Percentiles rank a stretch among this genome's conserved stretches.
These are phyloP conservation scores for Dendryphion nanum DNA, from an alignment of 2,329 filamentous ascomycete genomes.

Conservation along the genomic window DNA sequence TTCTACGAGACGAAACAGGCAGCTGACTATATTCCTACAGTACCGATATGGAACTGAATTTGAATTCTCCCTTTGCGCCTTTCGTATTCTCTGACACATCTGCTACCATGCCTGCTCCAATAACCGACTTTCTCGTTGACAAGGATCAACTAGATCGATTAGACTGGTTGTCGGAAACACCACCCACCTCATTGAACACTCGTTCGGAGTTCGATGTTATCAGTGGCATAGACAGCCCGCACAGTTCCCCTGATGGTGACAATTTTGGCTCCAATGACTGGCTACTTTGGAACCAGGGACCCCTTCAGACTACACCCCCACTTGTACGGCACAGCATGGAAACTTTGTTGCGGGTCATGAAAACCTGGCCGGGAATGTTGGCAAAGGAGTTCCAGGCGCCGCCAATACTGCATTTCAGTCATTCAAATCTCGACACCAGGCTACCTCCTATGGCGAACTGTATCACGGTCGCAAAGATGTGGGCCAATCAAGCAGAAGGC, in stretches of 20 bases:
- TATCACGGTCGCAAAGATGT: constrained; percentile 39
- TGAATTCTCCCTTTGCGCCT: too few species aligned
- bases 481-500: constrained; percentile 31
- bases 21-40: too few species aligned
- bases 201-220: too few species aligned
- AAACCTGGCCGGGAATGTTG: constrained; percentile 41
- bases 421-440: constrained; percentile 16
- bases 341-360: constrained; percentile 34
- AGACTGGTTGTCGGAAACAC: too few species aligned
- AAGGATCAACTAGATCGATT: too few species aligned
- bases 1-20: too few species aligned
- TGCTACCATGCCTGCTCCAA: background rate
- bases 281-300: constrained; percentile 9
- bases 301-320: constrained; percentile 6
- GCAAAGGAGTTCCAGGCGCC: constrained; percentile 39
- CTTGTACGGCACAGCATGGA: constrained; percentile 31
- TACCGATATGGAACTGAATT: too few species aligned
- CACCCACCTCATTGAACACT: too few species aligned
- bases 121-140: too few species aligned
- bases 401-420: constrained; percentile 35
- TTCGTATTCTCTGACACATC: too few species aligned
- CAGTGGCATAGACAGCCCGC: too few species aligned
- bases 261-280: constrained; percentile 8
- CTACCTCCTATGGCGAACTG: constrained; percentile 37
- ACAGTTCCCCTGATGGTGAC: constrained; percentile 2